Evolutionary conservation across 2,329 filamentous ascomycete species (phyloP).

Genomic region (Colletotrichum echinochloae): DNA sequence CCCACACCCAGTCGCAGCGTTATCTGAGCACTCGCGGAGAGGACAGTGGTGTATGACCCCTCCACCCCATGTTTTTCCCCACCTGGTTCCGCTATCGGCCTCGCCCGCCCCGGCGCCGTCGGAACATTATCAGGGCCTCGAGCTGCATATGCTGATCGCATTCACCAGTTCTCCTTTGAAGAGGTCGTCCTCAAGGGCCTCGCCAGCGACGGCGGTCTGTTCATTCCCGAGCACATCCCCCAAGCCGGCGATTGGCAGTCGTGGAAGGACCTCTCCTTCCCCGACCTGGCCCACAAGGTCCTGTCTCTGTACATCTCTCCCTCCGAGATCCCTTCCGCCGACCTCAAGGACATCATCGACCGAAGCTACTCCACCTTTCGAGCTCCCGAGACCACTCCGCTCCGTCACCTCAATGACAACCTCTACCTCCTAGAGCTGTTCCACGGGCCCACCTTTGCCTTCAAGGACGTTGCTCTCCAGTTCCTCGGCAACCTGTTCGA

Average conservation of each 20-base stretch:
- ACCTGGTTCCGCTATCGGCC: neutral
- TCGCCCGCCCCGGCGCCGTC: slow-evolving; percentile 1
- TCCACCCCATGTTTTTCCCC: slow-evolving; percentile 4
- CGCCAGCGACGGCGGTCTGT: slow-evolving; percentile 87
- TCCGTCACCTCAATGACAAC: slow-evolving; percentile 82
- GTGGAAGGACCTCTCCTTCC: slow-evolving; percentile 84
- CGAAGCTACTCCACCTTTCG: slow-evolving; percentile 93
- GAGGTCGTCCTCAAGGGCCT: slow-evolving; percentile 91
- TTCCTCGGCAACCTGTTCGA: slow-evolving; percentile 97
- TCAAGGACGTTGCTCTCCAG: slow-evolving; percentile 92
- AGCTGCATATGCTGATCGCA: slow-evolving; percentile 27
- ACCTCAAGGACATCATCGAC: slow-evolving; percentile 85
- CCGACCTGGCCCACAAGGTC: slow-evolving; percentile 85
- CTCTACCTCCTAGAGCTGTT: slow-evolving; percentile 93
- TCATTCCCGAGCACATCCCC: slow-evolving; percentile 87
- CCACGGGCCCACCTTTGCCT: slow-evolving; percentile 94
- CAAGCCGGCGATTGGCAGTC: slow-evolving; percentile 71
- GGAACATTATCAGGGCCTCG: neutral
- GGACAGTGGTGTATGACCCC: slow-evolving; percentile 58
- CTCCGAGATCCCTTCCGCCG: slow-evolving; percentile 81
- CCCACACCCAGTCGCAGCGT: slow-evolving; percentile 60
- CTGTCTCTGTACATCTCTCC: slow-evolving; percentile 89
- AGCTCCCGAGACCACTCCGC: slow-evolving; percentile 79
- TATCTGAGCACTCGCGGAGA: slow-evolving; percentile 65
- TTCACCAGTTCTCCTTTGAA: slow-evolving; percentile 83